These are phyloP conservation scores for Filobasidium wieringae DNA, from an alignment of 768 basidiomycete genomes.

Conservation along the genomic window DNA sequence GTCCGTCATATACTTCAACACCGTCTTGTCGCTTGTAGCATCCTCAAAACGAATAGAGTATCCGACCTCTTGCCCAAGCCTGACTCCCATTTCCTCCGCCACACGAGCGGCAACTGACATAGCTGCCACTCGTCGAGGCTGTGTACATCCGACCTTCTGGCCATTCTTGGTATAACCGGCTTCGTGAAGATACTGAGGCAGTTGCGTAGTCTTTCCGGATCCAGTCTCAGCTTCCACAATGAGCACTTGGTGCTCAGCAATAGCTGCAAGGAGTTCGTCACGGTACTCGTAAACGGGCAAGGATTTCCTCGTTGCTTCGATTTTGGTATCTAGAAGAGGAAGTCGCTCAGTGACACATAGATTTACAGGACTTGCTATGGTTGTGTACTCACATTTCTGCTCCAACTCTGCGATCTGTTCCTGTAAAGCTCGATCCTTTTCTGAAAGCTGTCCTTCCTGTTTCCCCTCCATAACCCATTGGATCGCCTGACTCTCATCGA, in stretches of 20 bases:
- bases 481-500: slow-evolving; percentile 95
- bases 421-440: slow-evolving; percentile 72
- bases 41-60: slow-evolving; percentile 99
- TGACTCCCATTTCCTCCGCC: slow-evolving; percentile 94
- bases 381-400: slow-evolving; percentile 54
- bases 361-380: not conserved
- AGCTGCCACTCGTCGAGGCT: slow-evolving; percentile 94
- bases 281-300: slow-evolving; percentile 85
- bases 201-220: slow-evolving; percentile 95
- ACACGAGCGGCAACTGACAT: slow-evolving; percentile 99
- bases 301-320: slow-evolving; percentile 86
- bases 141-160: slow-evolving; percentile 85
- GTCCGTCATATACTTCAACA: slow-evolving; percentile 99
- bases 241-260: slow-evolving; percentile 82
- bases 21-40: slow-evolving; percentile 97
- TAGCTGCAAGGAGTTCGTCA: slow-evolving; percentile 74
- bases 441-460: slow-evolving; percentile 58
- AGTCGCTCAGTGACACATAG: not conserved
- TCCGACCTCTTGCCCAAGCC: slow-evolving; percentile 97
- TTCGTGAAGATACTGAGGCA: slow-evolving; percentile 96
- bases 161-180: slow-evolving; percentile 85
- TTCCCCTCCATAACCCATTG: slow-evolving; percentile 73
- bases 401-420: slow-evolving; percentile 85
- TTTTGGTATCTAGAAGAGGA: slow-evolving; percentile 54
- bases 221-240: slow-evolving; percentile 98